Base-by-base conservation (phyloP, 495 filamentous ascomycete genomes). In the Cenococcum geophilum region DNA sequence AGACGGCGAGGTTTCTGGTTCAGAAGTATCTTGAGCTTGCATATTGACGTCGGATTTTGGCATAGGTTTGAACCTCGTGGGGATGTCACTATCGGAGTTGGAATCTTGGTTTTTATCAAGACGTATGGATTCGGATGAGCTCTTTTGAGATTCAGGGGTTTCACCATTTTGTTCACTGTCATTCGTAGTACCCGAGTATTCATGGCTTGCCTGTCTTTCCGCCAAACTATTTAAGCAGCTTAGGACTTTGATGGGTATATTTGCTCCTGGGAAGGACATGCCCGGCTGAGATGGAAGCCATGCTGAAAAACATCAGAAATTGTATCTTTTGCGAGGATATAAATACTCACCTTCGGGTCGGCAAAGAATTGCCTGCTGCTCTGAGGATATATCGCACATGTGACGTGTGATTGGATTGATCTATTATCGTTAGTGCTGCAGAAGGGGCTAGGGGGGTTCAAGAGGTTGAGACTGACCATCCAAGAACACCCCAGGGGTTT, bases 221-320 rank as follows among this genome's bases (percentile, higher is more conserved):
- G 49, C n/a, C 4, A 52, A 21, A 14, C 47, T 45, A n/a, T 23
- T 48, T 9, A 65, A 48, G 11, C 52, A 32, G 6, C 4, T 63
- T 10, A 63, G 47, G 2, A 58, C 40, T 22, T 51, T 10, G 23
- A 68, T 64, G 1, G 65, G 65, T 5, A 68, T 59, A 32, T 61
- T 68, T 27, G 35, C 61, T 9, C 58, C 51, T 5, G 65, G 51
- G 25, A 64, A 64, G 4, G 40, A 11, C 10, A 25, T 27, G 21
- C 55, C 55, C 10, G 64, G 56, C 36, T 14, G 37, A 12, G 60
- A 57, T 58, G 58, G 43, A 20, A 23, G 14, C 45, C 45, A 32
- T 25, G 12, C 27, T 60, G 3, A 20, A 34, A 3, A 11, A 3
- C 3, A 22, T 56, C 8, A 35, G 53, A 56, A 34, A 34, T 21